Percentiles rank a stretch among this genome's conserved stretches.
Evolutionary conservation across 805 yeast genomes (phyloP).

Genomic region (Saturnispora mendoncae): DNA sequence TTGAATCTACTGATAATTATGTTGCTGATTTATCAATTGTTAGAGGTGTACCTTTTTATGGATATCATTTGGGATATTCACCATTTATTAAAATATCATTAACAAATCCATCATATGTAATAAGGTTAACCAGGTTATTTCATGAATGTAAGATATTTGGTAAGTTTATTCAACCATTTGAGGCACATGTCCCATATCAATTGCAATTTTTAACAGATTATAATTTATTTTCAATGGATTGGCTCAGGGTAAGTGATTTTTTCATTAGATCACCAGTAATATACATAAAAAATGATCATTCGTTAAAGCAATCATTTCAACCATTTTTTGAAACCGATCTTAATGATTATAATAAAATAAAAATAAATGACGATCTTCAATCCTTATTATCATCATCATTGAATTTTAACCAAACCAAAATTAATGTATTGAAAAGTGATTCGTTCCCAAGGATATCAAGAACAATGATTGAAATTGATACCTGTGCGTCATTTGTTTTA

Average conservation of each 20-base stretch:
- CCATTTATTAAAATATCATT: slow-evolving; percentile 61
- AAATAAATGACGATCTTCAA: slow-evolving; percentile 28
- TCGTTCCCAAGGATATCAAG: slow-evolving; percentile 48
- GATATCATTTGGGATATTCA: slow-evolving; percentile 61
- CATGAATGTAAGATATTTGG: slow-evolving; percentile 36
- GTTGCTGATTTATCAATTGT: slow-evolving; percentile 57
- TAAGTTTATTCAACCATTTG: slow-evolving; percentile 45
- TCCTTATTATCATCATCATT: slow-evolving; percentile 24
- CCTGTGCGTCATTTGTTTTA: slow-evolving; percentile 47
- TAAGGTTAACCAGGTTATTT: slow-evolving; percentile 43
- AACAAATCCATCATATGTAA: slow-evolving; percentile 49
- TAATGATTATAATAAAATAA: slow-evolving; percentile 18
- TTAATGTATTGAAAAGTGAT: slow-evolving; percentile 25
- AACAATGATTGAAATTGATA: slow-evolving; percentile 64
- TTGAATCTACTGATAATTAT: slow-evolving; percentile 20
- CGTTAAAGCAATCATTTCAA: slow-evolving; percentile 10
- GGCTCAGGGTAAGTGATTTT: slow-evolving; percentile 45
- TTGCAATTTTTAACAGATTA: slow-evolving; percentile 77
- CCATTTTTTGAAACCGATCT: slow-evolving; percentile 21
- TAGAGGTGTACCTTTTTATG: slow-evolving; percentile 76
- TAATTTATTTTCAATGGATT: slow-evolving; percentile 77
- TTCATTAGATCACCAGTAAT: slow-evolving; percentile 51
- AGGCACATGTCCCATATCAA: slow-evolving; percentile 69
- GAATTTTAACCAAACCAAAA: slow-evolving; percentile 6
- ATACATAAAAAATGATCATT: neutral